Evolutionary conservation across 768 basidiomycete species (phyloP).

Genomic region (Serendipita sp.): DNA sequence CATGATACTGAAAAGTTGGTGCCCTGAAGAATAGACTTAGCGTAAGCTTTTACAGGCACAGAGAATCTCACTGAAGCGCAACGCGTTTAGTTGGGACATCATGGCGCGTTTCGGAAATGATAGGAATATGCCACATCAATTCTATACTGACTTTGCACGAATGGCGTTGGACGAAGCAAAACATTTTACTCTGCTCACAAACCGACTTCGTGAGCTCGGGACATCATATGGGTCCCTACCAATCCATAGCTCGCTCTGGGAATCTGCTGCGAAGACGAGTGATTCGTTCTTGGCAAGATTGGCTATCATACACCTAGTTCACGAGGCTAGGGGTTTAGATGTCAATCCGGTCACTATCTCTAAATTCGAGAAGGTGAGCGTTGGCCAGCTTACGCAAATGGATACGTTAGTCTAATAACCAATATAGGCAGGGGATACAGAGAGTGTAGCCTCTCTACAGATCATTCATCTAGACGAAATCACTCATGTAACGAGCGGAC

Average conservation of each 20-base stretch:
- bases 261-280: constrained; percentile 53
- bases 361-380: constrained; percentile 42
- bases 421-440: constrained; percentile 29
- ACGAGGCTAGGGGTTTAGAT: constrained; percentile 72
- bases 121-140: constrained; percentile 41
- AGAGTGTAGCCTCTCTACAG: constrained; percentile 53
- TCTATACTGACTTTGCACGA: constrained; percentile 69
- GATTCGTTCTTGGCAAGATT: constrained; percentile 53
- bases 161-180: constrained; percentile 80
- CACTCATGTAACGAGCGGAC: constrained; percentile 67
- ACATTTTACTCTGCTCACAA: constrained; percentile 57
- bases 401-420: background rate
- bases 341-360: constrained; percentile 71
- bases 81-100: constrained; percentile 52
- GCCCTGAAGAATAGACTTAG: constrained; percentile 39
- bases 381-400: background rate
- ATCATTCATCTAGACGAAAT: constrained; percentile 71
- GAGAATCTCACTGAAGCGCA: background rate
- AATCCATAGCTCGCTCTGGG: constrained; percentile 69
- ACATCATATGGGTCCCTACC: constrained; percentile 57
- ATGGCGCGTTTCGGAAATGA: constrained; percentile 58
- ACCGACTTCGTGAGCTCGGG: constrained; percentile 41
- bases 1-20: background rate
- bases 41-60: constrained; percentile 28
- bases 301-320: constrained; percentile 74